Conservation (phyloP, 2,329 filamentous ascomycete genomes). For the Metarhizium sp. region DNA sequence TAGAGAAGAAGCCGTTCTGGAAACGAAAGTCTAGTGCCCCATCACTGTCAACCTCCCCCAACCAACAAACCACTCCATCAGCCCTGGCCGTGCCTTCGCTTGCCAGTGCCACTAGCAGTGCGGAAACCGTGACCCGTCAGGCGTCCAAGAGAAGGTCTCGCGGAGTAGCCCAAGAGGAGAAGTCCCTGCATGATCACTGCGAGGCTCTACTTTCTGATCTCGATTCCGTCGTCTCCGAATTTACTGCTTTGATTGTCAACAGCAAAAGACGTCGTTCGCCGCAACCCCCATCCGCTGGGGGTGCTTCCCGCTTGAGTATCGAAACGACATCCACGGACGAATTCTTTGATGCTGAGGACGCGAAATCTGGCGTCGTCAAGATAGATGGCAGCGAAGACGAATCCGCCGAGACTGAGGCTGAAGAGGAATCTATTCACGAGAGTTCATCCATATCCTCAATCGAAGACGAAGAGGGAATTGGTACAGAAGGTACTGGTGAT, state of each 20-base stretch:
- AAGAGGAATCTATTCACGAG: slow-evolving; percentile 23
- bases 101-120: slow-evolving; percentile 21
- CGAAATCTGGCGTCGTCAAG: slow-evolving; percentile 58
- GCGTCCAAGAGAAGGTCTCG: slow-evolving; percentile 26
- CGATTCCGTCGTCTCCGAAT: slow-evolving; percentile 74
- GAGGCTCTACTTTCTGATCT: slow-evolving; percentile 76
- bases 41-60: slow-evolving; percentile 28
- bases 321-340: slow-evolving; percentile 78
- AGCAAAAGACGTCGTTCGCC: slow-evolving; percentile 68
- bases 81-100: slow-evolving; percentile 34
- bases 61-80: slow-evolving; percentile 29
- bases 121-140: slow-evolving; percentile 20
- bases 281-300: slow-evolving; percentile 37
- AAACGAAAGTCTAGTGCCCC: slow-evolving; percentile 68
- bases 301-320: slow-evolving; percentile 52
- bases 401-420: slow-evolving; percentile 10
- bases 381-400: slow-evolving; percentile 66
- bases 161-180: slow-evolving; percentile 41
- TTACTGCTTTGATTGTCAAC: slow-evolving; percentile 64
- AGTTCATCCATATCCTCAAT: slow-evolving; percentile 51
- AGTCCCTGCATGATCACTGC: slow-evolving; percentile 70
- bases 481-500: slow-evolving; percentile 48
- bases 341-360: slow-evolving; percentile 83
- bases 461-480: slow-evolving; percentile 47
- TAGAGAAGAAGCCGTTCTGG: slow-evolving; percentile 75